Evolutionary conservation across 2,329 filamentous ascomycete genomes (phyloP).

Genomic region (Chaetomiaceae sp.): DNA sequence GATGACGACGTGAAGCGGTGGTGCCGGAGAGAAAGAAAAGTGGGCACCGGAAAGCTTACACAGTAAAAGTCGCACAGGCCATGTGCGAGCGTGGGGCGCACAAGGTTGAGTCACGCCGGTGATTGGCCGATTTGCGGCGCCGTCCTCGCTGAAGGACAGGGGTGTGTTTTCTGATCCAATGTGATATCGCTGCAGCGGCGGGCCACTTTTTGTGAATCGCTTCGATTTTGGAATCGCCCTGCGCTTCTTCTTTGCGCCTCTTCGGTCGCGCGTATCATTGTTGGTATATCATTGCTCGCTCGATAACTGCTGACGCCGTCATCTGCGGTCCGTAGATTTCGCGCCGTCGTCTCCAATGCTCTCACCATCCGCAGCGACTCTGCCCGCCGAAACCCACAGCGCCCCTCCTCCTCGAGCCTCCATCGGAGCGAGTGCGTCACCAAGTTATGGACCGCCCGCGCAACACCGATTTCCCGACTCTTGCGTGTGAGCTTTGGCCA

Average conservation of each 20-base stretch:
- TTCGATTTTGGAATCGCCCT: constrained; percentile 16
- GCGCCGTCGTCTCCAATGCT: constrained; percentile 23
- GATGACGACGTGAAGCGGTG: too few species aligned
- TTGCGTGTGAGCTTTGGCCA: constrained; percentile 30
- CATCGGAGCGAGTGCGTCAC: constrained; percentile 17
- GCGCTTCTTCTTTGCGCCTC: constrained; percentile 16
- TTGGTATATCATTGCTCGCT: not conserved
- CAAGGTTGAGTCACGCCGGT: not conserved
- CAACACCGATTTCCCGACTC: constrained; percentile 23
- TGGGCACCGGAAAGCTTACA: constrained; percentile 1
- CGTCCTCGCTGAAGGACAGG: not conserved
- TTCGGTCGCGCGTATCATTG: constrained; percentile 12
- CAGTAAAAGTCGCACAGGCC: not conserved
- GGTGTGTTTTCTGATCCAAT: constrained; percentile 15
- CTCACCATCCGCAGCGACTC: constrained; percentile 19
- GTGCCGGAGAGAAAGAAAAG: too few species aligned
- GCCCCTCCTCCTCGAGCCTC: constrained; percentile 22
- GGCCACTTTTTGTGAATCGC: constrained; percentile 14
- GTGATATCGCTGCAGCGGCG: constrained; percentile 9
- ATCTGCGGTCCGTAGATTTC: not conserved
- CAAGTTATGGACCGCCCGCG: constrained; percentile 34
- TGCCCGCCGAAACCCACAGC: constrained; percentile 24
- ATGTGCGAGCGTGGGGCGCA: not conserved
- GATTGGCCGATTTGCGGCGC: constrained; percentile 15
- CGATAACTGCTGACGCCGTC: constrained; percentile 2